phyloP scores from a whole-genome alignment of 2,329 filamentous ascomycete genomes.

The Sporothrix sp. region DNA sequence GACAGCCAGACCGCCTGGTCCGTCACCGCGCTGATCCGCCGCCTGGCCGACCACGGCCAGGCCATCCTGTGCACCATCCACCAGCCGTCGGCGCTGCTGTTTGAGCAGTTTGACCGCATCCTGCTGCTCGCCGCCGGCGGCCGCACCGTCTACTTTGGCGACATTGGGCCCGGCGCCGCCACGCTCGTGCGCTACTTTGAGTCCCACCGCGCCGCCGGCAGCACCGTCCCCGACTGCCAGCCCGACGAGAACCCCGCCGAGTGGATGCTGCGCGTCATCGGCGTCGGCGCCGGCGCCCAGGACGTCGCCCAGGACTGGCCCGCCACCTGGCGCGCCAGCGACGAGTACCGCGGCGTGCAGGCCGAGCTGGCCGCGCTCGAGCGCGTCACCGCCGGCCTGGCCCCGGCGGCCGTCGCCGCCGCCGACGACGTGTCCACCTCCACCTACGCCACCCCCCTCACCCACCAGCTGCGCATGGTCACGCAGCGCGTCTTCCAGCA shows the following conservation, averaged over 20 bases:
- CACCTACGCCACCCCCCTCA: slow-evolving; percentile 66
- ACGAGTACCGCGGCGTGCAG: slow-evolving; percentile 61
- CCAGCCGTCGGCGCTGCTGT: slow-evolving; percentile 17
- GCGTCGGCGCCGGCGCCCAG: slow-evolving; percentile 51
- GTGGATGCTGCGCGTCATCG: slow-evolving; percentile 60
- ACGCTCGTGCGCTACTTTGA: slow-evolving; percentile 67
- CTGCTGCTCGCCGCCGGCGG: slow-evolving; percentile 14
- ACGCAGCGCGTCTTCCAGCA: slow-evolving; percentile 61
- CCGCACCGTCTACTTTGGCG: slow-evolving; percentile 17
- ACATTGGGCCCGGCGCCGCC: slow-evolving; percentile 56
- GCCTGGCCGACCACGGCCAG: slow-evolving; percentile 36
- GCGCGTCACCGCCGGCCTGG: slow-evolving; percentile 21
- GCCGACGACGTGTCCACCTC: slow-evolving; percentile 31
- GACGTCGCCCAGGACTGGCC: slow-evolving; percentile 55
- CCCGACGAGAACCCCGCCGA: slow-evolving; percentile 68
- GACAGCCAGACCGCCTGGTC: slow-evolving; percentile 56
- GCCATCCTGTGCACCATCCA: slow-evolving; percentile 24
- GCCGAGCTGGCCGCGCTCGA: slow-evolving; percentile 35
- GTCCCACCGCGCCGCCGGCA: slow-evolving; percentile 50
- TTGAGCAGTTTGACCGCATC: slow-evolving; percentile 17
- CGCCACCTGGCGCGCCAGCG: slow-evolving; percentile 30
- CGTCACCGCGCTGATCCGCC: slow-evolving; percentile 51
- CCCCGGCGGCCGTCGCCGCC: neutral
- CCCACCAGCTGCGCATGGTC: slow-evolving; percentile 49
- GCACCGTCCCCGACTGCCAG: slow-evolving; percentile 44